These are phyloP conservation scores for Xylaria sp. DNA, from an alignment of 2,329 filamentous ascomycete genomes.

Conservation along the genomic window DNA sequence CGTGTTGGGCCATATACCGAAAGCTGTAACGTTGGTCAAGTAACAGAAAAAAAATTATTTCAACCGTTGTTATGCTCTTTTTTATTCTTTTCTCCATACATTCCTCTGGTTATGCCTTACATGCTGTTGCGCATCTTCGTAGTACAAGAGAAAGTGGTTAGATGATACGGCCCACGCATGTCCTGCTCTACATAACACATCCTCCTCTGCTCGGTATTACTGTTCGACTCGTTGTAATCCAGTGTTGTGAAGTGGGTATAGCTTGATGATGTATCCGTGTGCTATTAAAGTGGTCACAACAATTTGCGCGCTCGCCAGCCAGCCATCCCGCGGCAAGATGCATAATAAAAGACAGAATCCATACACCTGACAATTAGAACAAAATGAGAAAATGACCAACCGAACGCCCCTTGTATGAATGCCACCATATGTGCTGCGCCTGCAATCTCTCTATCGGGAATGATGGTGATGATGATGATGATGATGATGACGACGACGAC, in stretches of 20 bases:
- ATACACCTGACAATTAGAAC: conserved; percentile 27
- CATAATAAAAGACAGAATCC: conserved; percentile 24
- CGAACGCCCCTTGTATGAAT: conserved; percentile 44
- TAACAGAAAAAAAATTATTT: not conserved
- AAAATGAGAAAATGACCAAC: conserved; percentile 22
- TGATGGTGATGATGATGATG: conserved; percentile 35
- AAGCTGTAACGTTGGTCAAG: conserved; percentile 16
- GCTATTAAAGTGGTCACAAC: conserved; percentile 10
- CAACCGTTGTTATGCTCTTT: not conserved
- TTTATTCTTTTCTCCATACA: not conserved
- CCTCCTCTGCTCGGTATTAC: conserved; percentile 9
- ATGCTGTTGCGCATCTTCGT: conserved; percentile 12
- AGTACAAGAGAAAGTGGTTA: conserved; percentile 5
- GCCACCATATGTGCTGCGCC: conserved; percentile 41
- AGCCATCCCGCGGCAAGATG: conserved; percentile 17
- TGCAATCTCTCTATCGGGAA: conserved; percentile 37
- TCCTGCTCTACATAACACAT: conserved; percentile 15
- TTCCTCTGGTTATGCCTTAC: not conserved
- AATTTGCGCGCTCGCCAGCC: conserved; percentile 23
- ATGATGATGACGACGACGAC: not conserved
- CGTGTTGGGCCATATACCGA: not conserved
- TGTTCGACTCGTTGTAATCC: not conserved
- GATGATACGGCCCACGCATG: conserved; percentile 13
- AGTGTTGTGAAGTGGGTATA: conserved; percentile 3
- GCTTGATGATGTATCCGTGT: not conserved